Conservation (phyloP, 371 early-diverging fungal species). For the Circinella minor region DNA sequence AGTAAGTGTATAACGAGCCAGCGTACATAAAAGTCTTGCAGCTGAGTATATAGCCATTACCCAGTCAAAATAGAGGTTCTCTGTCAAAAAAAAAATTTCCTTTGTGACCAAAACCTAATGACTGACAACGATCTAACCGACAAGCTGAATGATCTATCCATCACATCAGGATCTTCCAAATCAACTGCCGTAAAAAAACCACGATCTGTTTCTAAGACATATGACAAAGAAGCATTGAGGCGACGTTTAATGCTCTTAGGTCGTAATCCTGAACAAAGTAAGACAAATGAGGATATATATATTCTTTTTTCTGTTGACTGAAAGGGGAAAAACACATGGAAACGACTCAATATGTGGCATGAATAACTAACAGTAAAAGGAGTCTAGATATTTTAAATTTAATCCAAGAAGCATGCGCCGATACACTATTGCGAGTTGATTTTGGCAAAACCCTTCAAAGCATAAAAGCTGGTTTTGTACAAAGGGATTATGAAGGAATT, state of each 20-base stretch:
- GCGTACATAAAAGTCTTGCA: too few relatives aligned
- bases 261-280: conserved; percentile 63
- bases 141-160: background rate
- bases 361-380: background rate
- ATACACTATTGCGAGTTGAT: conserved; percentile 62
- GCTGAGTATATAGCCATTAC: too few relatives aligned
- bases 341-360: background rate
- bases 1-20: too few relatives aligned
- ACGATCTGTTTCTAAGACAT: background rate
- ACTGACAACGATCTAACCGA: background rate
- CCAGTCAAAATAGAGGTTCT: too few relatives aligned
- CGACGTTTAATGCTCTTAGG: conserved; percentile 47
- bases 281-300: too few relatives aligned
- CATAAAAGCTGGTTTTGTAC: conserved; percentile 83
- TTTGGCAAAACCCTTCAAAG: conserved; percentile 66
- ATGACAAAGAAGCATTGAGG: conserved; percentile 39
- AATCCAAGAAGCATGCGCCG: conserved; percentile 67
- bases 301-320: too few relatives aligned
- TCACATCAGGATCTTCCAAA: background rate
- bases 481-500: conserved; percentile 84
- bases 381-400: conserved; percentile 65
- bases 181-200: background rate
- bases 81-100: background rate
- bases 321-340: background rate
- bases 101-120: background rate